Evolutionary conservation across 257 asterid species (phyloP), one percentile per base, ranked within the genome.

Genomic region (Solanum okadae): DNA sequence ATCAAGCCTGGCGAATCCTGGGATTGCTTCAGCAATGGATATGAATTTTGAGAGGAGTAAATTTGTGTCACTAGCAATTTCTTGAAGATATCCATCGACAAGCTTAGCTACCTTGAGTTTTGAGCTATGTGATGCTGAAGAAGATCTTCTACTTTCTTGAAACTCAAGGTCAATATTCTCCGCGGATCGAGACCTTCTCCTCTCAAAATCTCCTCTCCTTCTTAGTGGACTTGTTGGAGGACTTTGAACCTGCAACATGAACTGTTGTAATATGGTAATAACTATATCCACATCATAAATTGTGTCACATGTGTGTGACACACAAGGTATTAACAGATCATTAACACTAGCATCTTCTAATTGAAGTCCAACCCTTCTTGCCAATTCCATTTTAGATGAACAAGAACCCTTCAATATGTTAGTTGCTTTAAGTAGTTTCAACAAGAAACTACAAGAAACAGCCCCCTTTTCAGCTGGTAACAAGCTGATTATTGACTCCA

Each of bases 101-200:
- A 96, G 94, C 93, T 94, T 96, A 15, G 96, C 98, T 42, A 96
- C 99, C 88, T 94, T 95, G 86, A 94, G 94, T 52, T 94, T 95
- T 2, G 98, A 91, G 83, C 98, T 89, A 88, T 95, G 98, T 29
- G 98, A 94, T 0, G 96, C 96, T 1, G 99, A 96, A 22, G 98
- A 96, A 10, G 98, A 96, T 79, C 98, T 92, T 90, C 98, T 91
- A 23, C 98, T 92, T 89, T 94, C 98, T 83, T 91, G 94, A 52
- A 97, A 94, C 94, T 92, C 94, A 90, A 91, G 78, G 85, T 96
- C 98, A 15, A 94, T 90, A 35, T 93, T 92, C 88, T 97, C 98
- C 0, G 96, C 98, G 0, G 99, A 97, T 1, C 98, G 91, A 5
- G 99, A 97, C 90, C 99, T 92, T 75, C 98, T 92, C 68, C 99